Base-by-base conservation (phyloP, 2,329 filamentous ascomycete genomes). In the Pyrenochaeta sp. region DNA sequence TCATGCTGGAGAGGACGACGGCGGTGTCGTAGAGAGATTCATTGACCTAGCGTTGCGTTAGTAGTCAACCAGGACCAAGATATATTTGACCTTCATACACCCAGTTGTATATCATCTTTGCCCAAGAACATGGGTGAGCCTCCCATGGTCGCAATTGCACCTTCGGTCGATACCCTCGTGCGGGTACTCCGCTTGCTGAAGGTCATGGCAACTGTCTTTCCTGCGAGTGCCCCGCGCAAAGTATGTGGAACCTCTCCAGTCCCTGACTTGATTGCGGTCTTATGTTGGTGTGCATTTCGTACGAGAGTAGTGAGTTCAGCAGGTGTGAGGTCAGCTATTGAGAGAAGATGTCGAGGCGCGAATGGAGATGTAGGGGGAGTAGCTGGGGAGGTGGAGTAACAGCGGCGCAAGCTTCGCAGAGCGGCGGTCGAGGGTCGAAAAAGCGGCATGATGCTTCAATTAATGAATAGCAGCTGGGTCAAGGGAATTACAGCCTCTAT, bases 71-170 rank as follows among this genome's bases (percentile, higher is more conserved):
- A 32, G 36, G 24, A 37, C 44, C 46, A 22, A 37, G 28, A 19
- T 39, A 12, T 13, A 40, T 39, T 43, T 50, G 39, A 19, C 10
- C 24, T 27, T 81, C 84, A 65, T 77, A 91, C 95, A 51, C 95
- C 95, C 22, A 99, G 84, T 78, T 99, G 95, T 62, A 99, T 99
- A 75, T 99, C 95, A 54, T 96, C 90, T 75, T 93, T 95, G 71
- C 93, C 93, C 57, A 99, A 80, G 76, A 99, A 99, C 93, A 99
- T 97, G 24, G 95, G 90, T 71, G 97, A 91, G 0, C 94, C 95
- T 37, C 93, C 93, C 83, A 99, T 86, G 58, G 91, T 83, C n/a
- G 90, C 87, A 37, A 97, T 89, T 12, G 95, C 95, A 7, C 90
- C 90, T 82, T 99, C 95, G 1, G 93, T 97, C 1, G 93, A 97